These are phyloP conservation scores for Salinomyces thailandicus DNA, from an alignment of 2,329 filamentous ascomycete genomes.

Conservation along the genomic window DNA sequence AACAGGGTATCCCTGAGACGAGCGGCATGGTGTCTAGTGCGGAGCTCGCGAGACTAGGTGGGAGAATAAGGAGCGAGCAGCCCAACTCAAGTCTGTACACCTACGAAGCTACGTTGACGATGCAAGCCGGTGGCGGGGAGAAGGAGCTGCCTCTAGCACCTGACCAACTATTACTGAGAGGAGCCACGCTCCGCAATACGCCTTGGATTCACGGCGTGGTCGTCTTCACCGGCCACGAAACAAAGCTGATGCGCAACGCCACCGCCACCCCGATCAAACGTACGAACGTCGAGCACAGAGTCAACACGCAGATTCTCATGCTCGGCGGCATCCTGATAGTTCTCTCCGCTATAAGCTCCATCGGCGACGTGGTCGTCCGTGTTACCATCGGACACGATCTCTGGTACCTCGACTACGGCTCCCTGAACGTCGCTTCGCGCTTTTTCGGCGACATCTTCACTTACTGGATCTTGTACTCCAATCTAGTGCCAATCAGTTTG, in stretches of 20 bases:
- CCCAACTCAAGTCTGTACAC: constrained; percentile 98
- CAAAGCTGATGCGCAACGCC: constrained; percentile 96
- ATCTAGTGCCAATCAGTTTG: constrained; percentile 89
- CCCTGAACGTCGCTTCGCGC: constrained; percentile 58
- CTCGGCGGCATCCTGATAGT: constrained; percentile 73
- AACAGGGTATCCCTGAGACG: constrained; percentile 92
- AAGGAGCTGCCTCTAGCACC: constrained; percentile 84
- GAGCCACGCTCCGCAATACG: constrained; percentile 88
- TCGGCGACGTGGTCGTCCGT: constrained; percentile 77
- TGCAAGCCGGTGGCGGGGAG: constrained; percentile 81
- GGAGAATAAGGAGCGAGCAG: constrained; percentile 84
- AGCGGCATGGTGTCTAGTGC: constrained; percentile 73
- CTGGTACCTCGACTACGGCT: constrained; percentile 59
- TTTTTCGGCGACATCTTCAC: constrained; percentile 94
- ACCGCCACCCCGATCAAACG: constrained; percentile 96
- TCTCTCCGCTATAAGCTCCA: constrained; percentile 80
- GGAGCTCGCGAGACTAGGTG: constrained; percentile 76
- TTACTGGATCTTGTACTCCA: constrained; percentile 96
- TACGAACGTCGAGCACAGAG: constrained; percentile 86
- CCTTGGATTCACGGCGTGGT: constrained; percentile 95
- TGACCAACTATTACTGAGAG: constrained; percentile 84
- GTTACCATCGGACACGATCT: constrained; percentile 53
- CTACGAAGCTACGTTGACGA: constrained; percentile 89
- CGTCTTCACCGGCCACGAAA: constrained; percentile 95
- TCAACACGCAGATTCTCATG: constrained; percentile 88